Conservation (phyloP, 768 basidiomycete genomes). For the Epithele typhae region DNA sequence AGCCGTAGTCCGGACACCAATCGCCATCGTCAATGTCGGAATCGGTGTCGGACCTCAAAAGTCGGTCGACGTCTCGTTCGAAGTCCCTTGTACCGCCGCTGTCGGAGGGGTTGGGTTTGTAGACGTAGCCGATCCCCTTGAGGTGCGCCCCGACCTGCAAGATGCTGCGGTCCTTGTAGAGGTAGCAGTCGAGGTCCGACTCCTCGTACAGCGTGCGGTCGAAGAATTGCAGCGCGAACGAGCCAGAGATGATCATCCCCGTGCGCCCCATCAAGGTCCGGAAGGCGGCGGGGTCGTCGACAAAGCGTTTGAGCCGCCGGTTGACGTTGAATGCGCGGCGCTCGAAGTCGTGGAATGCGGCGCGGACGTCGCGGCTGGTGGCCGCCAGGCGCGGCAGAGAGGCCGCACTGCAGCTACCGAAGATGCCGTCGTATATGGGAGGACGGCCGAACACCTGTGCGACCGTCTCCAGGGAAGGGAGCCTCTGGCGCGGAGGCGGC, state of each 20-base stretch:
- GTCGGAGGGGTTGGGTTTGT: constrained; percentile 16
- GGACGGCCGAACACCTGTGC: too few relatives aligned
- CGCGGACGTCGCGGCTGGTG: background rate
- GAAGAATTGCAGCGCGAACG: constrained; percentile 47
- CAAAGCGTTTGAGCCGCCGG: constrained; percentile 19
- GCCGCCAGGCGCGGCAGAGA: constrained; percentile 2
- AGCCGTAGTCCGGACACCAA: constrained; percentile 13
- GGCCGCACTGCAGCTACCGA: constrained; percentile 1
- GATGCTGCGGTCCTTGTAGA: constrained; percentile 24
- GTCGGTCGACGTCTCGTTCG: background rate
- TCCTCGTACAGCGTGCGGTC: constrained; percentile 37
- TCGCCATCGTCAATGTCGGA: background rate
- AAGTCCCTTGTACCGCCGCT: constrained; percentile 22
- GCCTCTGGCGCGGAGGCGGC: too few relatives aligned
- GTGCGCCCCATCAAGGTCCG: constrained; percentile 38
- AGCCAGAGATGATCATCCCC: constrained; percentile 46
- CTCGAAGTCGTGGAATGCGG: constrained; percentile 18
- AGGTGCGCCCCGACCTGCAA: constrained; percentile 34
- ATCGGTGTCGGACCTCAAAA: background rate
- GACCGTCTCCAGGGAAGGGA: background rate
- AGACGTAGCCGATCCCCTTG: constrained; percentile 28
- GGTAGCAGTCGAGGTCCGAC: constrained; percentile 49
- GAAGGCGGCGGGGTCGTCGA: constrained; percentile 34
- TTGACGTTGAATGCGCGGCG: constrained; percentile 15
- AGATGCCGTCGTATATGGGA: constrained; percentile 10